Conservation (phyloP, 2,329 filamentous ascomycete genomes). For the Botryotinia narcissicola region DNA sequence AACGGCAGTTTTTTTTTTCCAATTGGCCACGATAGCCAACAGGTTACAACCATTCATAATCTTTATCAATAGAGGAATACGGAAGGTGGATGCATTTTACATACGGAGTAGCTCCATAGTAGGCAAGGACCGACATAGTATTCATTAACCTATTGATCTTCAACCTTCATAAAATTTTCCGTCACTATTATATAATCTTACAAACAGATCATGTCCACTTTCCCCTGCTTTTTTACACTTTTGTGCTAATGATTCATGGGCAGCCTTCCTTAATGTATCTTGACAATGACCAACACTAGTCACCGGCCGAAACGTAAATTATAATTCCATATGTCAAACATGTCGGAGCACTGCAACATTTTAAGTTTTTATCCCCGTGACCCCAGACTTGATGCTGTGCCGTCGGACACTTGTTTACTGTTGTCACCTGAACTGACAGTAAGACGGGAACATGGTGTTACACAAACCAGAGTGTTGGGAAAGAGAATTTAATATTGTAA, state of each 20-base stretch:
- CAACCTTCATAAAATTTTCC: neutral
- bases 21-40: neutral
- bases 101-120: neutral
- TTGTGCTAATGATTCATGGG: neutral
- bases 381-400: neutral
- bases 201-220: neutral
- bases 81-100: neutral
- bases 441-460: neutral
- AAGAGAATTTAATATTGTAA: neutral
- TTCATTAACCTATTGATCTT: conserved; percentile 4
- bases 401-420: neutral
- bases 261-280: neutral
- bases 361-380: neutral
- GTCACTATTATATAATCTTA: neutral
- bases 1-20: neutral
- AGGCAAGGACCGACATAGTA: neutral
- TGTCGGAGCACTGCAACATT: neutral
- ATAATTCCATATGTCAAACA: neutral
- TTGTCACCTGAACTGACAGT: neutral
- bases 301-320: neutral
- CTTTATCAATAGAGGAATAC: neutral
- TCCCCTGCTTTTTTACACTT: neutral
- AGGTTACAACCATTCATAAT: neutral
- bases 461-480: neutral
- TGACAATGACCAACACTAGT: neutral